phyloP scores from a whole-genome alignment of 345 rosid genomes.

The Arabis hirsuta region DNA sequence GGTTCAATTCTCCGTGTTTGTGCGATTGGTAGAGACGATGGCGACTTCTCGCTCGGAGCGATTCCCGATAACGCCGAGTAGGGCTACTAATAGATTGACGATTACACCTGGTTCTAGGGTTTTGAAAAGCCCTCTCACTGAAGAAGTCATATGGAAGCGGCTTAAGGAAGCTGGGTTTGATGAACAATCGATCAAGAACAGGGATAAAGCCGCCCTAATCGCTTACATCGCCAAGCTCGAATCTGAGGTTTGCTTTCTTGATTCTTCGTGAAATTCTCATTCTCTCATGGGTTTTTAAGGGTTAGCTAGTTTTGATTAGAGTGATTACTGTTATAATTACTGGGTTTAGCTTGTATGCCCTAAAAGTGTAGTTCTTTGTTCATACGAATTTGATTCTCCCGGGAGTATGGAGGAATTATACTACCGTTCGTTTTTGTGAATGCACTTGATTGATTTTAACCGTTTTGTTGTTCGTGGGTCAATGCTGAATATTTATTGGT shows the following conservation, averaged over 20 bases:
- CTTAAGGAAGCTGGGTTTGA: constrained; percentile 91
- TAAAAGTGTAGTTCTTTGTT: constrained; percentile 14
- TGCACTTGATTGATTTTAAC: constrained; percentile 15
- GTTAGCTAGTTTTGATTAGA: constrained; percentile 10
- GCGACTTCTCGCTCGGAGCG: constrained; percentile 60
- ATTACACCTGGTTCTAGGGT: constrained; percentile 70
- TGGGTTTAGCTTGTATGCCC: constrained; percentile 19
- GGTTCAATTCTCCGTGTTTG: constrained; percentile 10
- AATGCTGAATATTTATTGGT: constrained; percentile 1
- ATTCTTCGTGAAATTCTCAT: neutral
- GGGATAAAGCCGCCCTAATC: constrained; percentile 90
- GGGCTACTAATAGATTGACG: constrained; percentile 41
- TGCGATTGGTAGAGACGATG: constrained; percentile 50
- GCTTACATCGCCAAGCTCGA: constrained; percentile 88
- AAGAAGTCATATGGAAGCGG: constrained; percentile 74
- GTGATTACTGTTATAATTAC: constrained; percentile 3
- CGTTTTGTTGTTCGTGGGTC: constrained; percentile 16
- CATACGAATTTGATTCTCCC: constrained; percentile 24
- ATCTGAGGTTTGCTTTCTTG: constrained; percentile 63
- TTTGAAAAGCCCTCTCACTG: constrained; percentile 59
- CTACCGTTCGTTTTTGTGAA: constrained; percentile 19
- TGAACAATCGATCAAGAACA: constrained; percentile 75
- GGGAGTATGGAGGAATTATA: neutral
- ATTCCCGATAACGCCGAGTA: constrained; percentile 52
- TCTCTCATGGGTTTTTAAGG: neutral